Evolutionary conservation across 2,329 filamentous ascomycete genomes (phyloP), one percentile per base, ranked within the genome.

Genomic region (Pyricularia pennisetigena): DNA sequence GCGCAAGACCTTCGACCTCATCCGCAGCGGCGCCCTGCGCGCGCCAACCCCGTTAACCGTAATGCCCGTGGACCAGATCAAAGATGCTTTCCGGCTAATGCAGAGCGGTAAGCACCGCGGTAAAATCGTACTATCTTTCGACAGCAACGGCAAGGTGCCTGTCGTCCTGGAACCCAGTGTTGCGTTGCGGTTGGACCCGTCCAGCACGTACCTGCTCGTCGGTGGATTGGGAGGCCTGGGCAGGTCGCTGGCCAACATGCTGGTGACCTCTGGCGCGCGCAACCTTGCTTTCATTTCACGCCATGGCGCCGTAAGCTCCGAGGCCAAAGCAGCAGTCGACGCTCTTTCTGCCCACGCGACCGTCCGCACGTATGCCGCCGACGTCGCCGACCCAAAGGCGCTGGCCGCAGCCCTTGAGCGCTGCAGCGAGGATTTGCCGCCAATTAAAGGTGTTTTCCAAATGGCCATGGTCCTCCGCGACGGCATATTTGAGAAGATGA

Each of bases 401-500:
- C 69, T 72, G 7, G 66, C 59, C 1, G 66, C 68, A 12, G 68
- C 69, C 3, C 67, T 72, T 3, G 30, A 30, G 9, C 14, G 54
- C 12, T 68, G 8, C 10, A 5, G 12, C 24, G 26, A 49, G 20
- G 63, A 68, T 7, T 71, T 68, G 35, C 71, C 70, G 14, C 65
- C 69, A 49, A 65, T 72, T 23, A 67, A 67, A 35, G 71, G 71
- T 32, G 69, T 67, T 35, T 69, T 72, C 10, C 70, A 72, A 26
- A 28, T 35, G 32, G 35, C 65, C 16, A 66, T 66, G 65, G 20
- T 24, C 28, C 29, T 65, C 16, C 10, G 12, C 5, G 85, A 87
- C 69, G 75, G 77, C 0, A 73, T 82, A 0, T 85, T 85, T 67
- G 76, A 80, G 24, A 79, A 80, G 69, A 86, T 87, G 83, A 76